A percentile compares a stretch with the other conserved stretches of the same genome.
phyloP scores from a whole-genome alignment of 2,329 filamentous ascomycete genomes.

The Beauveria medogensis region DNA sequence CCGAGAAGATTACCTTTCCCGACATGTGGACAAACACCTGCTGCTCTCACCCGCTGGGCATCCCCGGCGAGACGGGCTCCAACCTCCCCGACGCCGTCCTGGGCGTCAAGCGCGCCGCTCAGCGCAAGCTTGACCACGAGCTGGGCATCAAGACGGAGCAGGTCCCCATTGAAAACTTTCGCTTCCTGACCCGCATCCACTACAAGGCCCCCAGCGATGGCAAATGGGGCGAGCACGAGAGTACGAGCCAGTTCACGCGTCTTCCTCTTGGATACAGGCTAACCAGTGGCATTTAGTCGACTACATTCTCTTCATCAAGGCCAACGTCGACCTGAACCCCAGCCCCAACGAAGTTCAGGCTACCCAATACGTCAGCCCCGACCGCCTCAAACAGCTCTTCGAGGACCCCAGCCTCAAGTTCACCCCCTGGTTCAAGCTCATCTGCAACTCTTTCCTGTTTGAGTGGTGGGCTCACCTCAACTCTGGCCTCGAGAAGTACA shows the following conservation, averaged over 20 bases:
- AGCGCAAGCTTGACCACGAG: slow-evolving; percentile 90
- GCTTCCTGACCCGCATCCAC: slow-evolving; percentile 92
- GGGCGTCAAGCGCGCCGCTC: slow-evolving; percentile 85
- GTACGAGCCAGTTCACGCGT: slow-evolving; percentile 45
- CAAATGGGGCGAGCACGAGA: slow-evolving; percentile 98
- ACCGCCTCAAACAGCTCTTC: slow-evolving; percentile 80
- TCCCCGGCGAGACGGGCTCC: slow-evolving; percentile 83
- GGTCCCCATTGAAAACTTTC: slow-evolving; percentile 85
- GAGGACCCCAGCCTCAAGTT: slow-evolving; percentile 72
- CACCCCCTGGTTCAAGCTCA: slow-evolving; percentile 98
- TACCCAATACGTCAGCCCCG: slow-evolving; percentile 73
- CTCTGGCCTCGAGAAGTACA: slow-evolving; percentile 72
- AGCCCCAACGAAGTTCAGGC: slow-evolving; percentile 88
- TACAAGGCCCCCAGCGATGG: slow-evolving; percentile 96
- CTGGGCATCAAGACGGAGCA: slow-evolving; percentile 83
- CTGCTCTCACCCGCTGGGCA: slow-evolving; percentile 91
- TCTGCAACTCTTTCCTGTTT: slow-evolving; percentile 95
- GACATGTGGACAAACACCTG: slow-evolving; percentile 99
- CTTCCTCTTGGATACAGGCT: neutral
- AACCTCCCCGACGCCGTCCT: slow-evolving; percentile 70
- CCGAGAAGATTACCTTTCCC: slow-evolving; percentile 97
- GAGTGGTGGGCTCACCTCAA: slow-evolving; percentile 93
- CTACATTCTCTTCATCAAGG: slow-evolving; percentile 97
- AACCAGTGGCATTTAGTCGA: slow-evolving; percentile 54
- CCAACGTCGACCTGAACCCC: slow-evolving; percentile 72